These are phyloP conservation scores for Cenchrus fungigraminus DNA, from an alignment of 176 grass and related monocot species.

Conservation along the genomic window DNA sequence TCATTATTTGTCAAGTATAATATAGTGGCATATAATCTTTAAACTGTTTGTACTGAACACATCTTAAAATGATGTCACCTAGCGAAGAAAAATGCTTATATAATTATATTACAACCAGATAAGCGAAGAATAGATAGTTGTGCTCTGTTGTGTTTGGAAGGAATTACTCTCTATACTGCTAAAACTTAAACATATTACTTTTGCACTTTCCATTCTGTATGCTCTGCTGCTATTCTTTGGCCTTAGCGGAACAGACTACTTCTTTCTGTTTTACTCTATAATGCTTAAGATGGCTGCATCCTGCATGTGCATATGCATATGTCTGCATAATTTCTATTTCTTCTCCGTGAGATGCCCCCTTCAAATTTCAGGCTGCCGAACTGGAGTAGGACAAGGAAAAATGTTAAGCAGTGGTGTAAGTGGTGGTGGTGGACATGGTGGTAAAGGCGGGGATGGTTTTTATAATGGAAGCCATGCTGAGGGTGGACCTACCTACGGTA, in stretches of 20 bases:
- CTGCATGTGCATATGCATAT: neutral
- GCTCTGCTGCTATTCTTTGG: constrained; percentile 18
- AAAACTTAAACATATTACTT: neutral
- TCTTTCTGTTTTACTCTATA: neutral
- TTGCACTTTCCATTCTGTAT: constrained; percentile 4
- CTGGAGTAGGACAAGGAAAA: constrained; percentile 84
- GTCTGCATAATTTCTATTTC: neutral
- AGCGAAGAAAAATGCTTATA: neutral
- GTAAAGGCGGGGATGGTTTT: constrained; percentile 79
- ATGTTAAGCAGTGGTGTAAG: constrained; percentile 63
- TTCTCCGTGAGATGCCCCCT: neutral
- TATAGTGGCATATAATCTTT: constrained; percentile 7
- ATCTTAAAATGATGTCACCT: constrained; percentile 7
- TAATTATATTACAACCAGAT: neutral
- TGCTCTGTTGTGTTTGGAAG: neutral
- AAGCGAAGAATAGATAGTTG: neutral
- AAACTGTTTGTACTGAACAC: neutral
- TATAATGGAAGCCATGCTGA: constrained; percentile 45
- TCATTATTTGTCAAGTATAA: neutral
- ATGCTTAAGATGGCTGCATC: neutral
- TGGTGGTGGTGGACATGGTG: constrained; percentile 95
- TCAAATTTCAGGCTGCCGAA: constrained; percentile 76
- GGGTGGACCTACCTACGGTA: constrained; percentile 79
- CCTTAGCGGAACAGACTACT: neutral
- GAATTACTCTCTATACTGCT: neutral